These are phyloP conservation scores for Ogataea nonfermentans DNA, from an alignment of 805 yeast species.

Conservation along the genomic window DNA sequence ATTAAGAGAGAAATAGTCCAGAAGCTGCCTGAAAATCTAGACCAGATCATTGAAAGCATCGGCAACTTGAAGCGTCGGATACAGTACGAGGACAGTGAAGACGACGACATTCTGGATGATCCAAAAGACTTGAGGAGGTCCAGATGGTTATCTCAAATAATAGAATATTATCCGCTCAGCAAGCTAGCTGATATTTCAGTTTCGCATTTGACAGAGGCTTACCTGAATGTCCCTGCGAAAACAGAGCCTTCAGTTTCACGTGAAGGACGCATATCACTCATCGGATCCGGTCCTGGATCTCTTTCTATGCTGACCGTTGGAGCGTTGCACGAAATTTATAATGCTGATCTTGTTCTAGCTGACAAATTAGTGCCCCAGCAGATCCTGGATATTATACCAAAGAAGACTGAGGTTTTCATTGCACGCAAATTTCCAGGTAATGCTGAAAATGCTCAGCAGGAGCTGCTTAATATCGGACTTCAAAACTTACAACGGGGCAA, in stretches of 20 bases:
- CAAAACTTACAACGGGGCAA: conserved; percentile 61
- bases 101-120: conserved; percentile 37
- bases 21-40: conserved; percentile 67
- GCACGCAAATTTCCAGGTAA: conserved; percentile 96
- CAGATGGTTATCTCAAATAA: conserved; percentile 85
- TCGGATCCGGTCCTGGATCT: conserved; percentile 95
- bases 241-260: conserved; percentile 1
- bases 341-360: conserved; percentile 82
- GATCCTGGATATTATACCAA: conserved; percentile 80
- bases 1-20: conserved; percentile 70
- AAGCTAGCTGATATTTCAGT: conserved; percentile 59
- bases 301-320: conserved; percentile 79
- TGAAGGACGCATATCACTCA: conserved; percentile 68
- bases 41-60: conserved; percentile 62
- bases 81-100: conserved; percentile 48
- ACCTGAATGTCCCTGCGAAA: conserved; percentile 3
- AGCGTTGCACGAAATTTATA: conserved; percentile 74
- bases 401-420: conserved; percentile 69
- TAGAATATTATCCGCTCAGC: conserved; percentile 82
- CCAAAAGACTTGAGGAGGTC: conserved; percentile 58
- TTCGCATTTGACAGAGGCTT: conserved; percentile 47
- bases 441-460: conserved; percentile 90
- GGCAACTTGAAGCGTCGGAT: conserved; percentile 62
- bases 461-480: conserved; percentile 71
- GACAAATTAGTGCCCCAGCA: conserved; percentile 91